Percentiles rank a stretch among this genome's conserved stretches.
Conservation (phyloP, 768 basidiomycete genomes). For the Kondoa subrosea region DNA sequence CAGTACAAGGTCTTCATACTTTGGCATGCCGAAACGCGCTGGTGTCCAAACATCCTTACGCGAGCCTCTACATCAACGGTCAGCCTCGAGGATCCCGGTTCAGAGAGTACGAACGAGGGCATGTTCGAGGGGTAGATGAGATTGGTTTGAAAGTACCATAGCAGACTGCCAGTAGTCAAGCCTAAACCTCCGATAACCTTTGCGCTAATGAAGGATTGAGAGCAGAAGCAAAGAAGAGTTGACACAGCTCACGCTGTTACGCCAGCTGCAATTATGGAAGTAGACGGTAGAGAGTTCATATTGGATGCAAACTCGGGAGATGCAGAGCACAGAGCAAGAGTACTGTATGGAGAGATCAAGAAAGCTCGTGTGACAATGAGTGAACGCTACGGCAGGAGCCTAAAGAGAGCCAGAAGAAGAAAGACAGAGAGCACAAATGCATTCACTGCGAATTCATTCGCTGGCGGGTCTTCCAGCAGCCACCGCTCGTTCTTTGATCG, state of each 20-base stretch:
- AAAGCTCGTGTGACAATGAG: too few species aligned
- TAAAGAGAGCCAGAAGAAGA: not conserved
- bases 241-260: too few species aligned
- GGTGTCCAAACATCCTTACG: not conserved
- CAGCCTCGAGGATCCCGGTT: not conserved
- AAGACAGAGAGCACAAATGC: not conserved
- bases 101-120: slow-evolving; percentile 31
- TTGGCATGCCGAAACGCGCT: slow-evolving; percentile 34
- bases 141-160: slow-evolving; percentile 72
- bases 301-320: too few species aligned
- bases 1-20: slow-evolving; percentile 56
- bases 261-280: too few species aligned
- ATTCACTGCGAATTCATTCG: not conserved
- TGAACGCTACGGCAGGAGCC: not conserved
- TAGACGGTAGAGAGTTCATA: too few species aligned
- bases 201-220: not conserved
- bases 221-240: too few species aligned
- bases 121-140: slow-evolving; percentile 79
- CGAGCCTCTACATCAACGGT: not conserved
- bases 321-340: too few species aligned
- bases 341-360: too few species aligned
- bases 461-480: not conserved
- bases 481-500: not conserved
- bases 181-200: not conserved
- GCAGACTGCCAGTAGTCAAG: slow-evolving; percentile 37